Base-by-base conservation (phyloP, 345 rosid genomes). In the Eucalyptus tenuipes region DNA sequence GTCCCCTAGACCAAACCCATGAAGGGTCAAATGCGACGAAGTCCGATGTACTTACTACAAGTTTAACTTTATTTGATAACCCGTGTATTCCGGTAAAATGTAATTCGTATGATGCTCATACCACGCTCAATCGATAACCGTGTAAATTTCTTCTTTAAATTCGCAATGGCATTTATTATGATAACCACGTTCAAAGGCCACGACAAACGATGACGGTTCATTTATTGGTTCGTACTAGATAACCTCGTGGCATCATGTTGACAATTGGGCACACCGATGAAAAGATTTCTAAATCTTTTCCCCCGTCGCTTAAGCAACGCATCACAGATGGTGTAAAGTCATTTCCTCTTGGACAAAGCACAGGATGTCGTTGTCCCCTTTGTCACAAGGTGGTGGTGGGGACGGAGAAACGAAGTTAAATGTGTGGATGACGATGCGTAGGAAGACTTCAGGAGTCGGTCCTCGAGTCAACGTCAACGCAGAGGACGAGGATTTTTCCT, bases 61-160 rank as follows among this genome's bases (percentile, higher is more conserved):
- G 8, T 75, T 75, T 37, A 20, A 24, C 27, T 20, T 75, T 40
- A 10, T 40, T 17, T 75, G 27, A 75, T 75, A 75, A 20, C 5
- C 27, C 8, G 8, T 37, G 0, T 40, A 7, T 75, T 75, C 27
- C 0, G 4, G 2, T 37, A 1, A 20, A 75, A 20, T 37, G 13
- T 4, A 40, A 40, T 40, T 75, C 9, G 12, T 20, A 75, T 2
- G 3, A 40, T 1, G 7, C 14, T 40, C 1, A 20, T 55, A 17
- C 24, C 24, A 0, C 1, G 0, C 27, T 55, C 27, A 55, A 55
- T 55, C 1, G 20, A 22, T 25, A 24, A 55, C 2, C 29, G 0
- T 61, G 8, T 61, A 29, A 61, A 61, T 29, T 27, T 61, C n/a
- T 12, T 27, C 31, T 61, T 61, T 29, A 6, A 61, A 61, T 61